Evolutionary conservation across 2,329 filamentous ascomycete species (phyloP).

Genomic region (Colletotrichum tanaceti): DNA sequence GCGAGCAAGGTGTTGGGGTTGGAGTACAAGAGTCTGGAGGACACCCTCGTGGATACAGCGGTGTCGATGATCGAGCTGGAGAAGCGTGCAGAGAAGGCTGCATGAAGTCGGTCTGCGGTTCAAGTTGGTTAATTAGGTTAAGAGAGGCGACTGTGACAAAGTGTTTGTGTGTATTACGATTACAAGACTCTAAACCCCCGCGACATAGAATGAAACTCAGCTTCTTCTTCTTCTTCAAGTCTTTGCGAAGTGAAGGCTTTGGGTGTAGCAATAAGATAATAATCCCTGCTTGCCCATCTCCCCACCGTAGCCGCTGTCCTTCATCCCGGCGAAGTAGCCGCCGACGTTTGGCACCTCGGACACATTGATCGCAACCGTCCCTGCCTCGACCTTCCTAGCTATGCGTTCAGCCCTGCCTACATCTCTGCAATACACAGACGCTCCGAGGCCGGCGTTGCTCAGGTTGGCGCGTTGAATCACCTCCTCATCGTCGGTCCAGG

Average conservation of each 20-base stretch:
- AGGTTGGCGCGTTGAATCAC: conserved; percentile 67
- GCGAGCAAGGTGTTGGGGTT: conserved; percentile 42
- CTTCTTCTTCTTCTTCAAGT: too few relatives aligned
- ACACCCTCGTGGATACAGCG: conserved; percentile 43
- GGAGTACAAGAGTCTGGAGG: conserved; percentile 41
- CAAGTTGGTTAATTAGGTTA: too few relatives aligned
- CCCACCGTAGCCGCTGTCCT: conserved; percentile 49
- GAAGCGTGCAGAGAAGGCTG: conserved; percentile 13
- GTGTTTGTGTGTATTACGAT: neutral
- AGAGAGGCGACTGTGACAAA: neutral
- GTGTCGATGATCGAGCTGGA: conserved; percentile 43
- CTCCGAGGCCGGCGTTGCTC: conserved; percentile 64
- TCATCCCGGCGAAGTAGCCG: conserved; percentile 49
- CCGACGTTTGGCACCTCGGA: conserved; percentile 48
- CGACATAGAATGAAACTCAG: too few relatives aligned
- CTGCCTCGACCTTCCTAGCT: conserved; percentile 65
- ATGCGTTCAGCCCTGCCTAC: conserved; percentile 62
- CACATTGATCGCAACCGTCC: conserved; percentile 70
- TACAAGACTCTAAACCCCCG: too few relatives aligned
- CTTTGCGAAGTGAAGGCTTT: conserved; percentile 49
- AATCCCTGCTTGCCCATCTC: conserved; percentile 51
- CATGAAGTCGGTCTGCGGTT: neutral
- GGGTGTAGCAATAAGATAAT: conserved; percentile 49
- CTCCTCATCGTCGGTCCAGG: conserved; percentile 71
- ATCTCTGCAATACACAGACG: conserved; percentile 69